Conservation (phyloP, 2,329 filamentous ascomycete species). For the Thermothelomyces thermophilus region DNA sequence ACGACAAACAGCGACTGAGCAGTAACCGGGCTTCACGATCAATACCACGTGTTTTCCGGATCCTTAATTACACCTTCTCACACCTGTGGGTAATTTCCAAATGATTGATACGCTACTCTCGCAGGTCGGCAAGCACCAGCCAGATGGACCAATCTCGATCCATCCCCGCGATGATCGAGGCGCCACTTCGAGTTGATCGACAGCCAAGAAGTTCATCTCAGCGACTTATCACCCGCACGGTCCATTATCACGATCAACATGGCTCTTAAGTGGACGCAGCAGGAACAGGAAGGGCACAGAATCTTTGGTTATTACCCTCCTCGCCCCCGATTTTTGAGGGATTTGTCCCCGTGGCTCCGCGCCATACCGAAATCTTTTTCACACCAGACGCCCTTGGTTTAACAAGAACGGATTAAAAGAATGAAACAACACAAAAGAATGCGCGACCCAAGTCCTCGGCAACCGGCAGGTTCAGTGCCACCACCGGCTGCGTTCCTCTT, state of each 20-base stretch:
- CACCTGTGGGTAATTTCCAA: not conserved
- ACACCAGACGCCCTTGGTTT: not conserved
- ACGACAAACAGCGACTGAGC: too few relatives aligned
- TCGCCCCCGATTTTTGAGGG: too few relatives aligned
- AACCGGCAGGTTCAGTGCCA: not conserved
- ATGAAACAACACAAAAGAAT: not conserved
- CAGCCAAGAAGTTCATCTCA: not conserved
- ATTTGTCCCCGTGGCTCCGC: not conserved
- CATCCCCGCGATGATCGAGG: slow-evolving; percentile 6
- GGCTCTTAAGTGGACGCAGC: too few relatives aligned
- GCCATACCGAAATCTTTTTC: not conserved
- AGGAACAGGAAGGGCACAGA: not conserved
- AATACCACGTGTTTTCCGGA: too few relatives aligned
- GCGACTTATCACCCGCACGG: not conserved
- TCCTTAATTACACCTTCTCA: too few relatives aligned
- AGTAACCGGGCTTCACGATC: too few relatives aligned
- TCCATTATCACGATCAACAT: slow-evolving; percentile 15
- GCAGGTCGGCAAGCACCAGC: slow-evolving; percentile 5
- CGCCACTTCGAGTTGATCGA: slow-evolving; percentile 5
- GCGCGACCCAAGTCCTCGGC: not conserved
- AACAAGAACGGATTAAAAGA: not conserved
- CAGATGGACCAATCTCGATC: slow-evolving; percentile 3
- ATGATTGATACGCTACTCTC: slow-evolving; percentile 6
- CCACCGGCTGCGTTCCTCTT: slow-evolving; percentile 6
- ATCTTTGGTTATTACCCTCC: not conserved